A percentile compares a stretch with the other conserved stretches of the same genome.
These are phyloP conservation scores for Fusarium proliferatum DNA, from an alignment of 2,329 filamentous ascomycete genomes.

Conservation along the genomic window DNA sequence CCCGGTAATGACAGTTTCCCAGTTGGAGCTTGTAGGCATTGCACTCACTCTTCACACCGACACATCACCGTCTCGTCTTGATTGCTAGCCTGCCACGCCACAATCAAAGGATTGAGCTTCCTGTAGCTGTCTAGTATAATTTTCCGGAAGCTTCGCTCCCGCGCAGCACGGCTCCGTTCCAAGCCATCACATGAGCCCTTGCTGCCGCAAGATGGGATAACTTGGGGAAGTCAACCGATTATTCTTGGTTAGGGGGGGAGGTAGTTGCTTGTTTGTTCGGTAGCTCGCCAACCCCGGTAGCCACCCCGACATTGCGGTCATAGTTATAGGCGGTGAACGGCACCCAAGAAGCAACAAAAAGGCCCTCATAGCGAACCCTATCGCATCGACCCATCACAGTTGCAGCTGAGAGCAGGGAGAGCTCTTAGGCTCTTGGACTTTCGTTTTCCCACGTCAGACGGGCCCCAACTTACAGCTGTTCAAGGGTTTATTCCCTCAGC, in stretches of 20 bases:
- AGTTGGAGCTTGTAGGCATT: conserved; percentile 1
- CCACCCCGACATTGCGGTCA: conserved; percentile 31
- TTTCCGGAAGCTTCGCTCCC: conserved; percentile 20
- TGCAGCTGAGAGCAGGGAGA: conserved; percentile 29
- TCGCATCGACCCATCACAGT: conserved; percentile 37
- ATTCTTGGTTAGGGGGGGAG: conserved; percentile 15
- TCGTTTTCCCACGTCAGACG: conserved; percentile 32
- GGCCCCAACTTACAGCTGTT: conserved; percentile 16
- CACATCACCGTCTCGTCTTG: conserved; percentile 21
- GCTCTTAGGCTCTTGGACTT: conserved; percentile 25
- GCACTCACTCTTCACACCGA: conserved; percentile 34
- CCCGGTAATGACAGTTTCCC: conserved; percentile 30
- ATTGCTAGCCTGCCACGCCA: conserved; percentile 15
- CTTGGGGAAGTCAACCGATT: conserved; percentile 22
- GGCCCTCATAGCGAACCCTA: conserved; percentile 10
- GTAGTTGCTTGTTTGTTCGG: conserved; percentile 24
- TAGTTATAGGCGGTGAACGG: conserved; percentile 41
- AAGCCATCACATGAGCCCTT: conserved; percentile 44
- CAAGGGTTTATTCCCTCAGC: neutral
- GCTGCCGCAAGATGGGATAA: conserved; percentile 40
- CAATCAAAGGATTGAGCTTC: conserved; percentile 13
- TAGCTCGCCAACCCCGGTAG: conserved; percentile 34
- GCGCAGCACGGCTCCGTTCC: conserved; percentile 32
- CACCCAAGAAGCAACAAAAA: conserved; percentile 33
- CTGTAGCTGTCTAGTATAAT: conserved; percentile 13